Evolutionary conservation across 768 basidiomycete genomes (phyloP).

Genomic region (Mycena vitilis): DNA sequence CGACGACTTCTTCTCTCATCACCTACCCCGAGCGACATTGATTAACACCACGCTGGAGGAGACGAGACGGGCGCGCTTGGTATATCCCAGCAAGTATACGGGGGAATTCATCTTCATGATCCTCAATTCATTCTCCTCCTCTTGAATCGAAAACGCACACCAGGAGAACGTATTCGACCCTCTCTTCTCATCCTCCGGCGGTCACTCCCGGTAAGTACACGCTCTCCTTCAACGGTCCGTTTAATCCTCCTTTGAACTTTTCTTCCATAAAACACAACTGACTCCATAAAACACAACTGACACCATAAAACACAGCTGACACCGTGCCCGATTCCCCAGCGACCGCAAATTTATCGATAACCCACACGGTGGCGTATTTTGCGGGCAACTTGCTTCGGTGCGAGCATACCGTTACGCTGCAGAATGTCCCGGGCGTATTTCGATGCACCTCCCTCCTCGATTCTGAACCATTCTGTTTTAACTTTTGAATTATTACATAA

Average conservation of each 20-base stretch:
- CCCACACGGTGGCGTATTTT: conserved; percentile 30
- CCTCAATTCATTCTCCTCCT: rapidly evolving
- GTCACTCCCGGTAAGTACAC: conserved; percentile 31
- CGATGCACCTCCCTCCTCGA: background rate
- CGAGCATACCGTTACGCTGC: conserved; percentile 23
- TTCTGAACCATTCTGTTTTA: too few species aligned
- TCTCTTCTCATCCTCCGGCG: conserved; percentile 31
- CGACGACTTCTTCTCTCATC: conserved; percentile 36
- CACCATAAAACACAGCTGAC: too few species aligned
- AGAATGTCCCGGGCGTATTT: conserved; percentile 33
- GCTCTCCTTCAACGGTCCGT: conserved; percentile 29
- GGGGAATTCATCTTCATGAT: too few species aligned
- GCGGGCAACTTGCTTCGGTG: conserved; percentile 26
- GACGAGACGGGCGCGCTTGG: conserved; percentile 26
- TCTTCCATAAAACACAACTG: too few species aligned
- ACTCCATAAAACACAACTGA: too few species aligned
- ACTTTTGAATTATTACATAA: too few species aligned
- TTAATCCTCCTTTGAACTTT: too few species aligned
- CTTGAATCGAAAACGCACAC: background rate
- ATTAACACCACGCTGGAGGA: conserved; percentile 34
- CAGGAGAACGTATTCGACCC: conserved; percentile 35
- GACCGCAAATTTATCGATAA: too few species aligned
- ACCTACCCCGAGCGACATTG: conserved; percentile 30
- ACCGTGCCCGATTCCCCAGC: too few species aligned
- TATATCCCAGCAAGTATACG: too few species aligned